A percentile compares a stretch with the other conserved stretches of the same genome.
Evolutionary conservation across 139 green algal genomes (phyloP).

Genomic region (Trebouxia sp.): DNA sequence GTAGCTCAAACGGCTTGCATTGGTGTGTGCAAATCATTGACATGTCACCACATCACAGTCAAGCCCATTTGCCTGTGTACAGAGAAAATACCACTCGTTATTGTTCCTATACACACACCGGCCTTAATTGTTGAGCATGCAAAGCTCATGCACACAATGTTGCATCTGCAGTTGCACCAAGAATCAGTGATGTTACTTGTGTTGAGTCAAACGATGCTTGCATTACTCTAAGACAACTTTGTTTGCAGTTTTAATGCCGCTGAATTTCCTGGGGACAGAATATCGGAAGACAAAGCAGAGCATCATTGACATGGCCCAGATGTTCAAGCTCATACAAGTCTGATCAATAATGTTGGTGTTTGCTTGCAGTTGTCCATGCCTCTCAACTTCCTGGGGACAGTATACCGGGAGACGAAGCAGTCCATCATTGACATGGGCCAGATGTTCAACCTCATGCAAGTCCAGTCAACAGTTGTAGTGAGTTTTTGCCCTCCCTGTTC

Average conservation of each 20-base stretch:
- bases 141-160: too few relatives aligned
- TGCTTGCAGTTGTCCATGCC: constrained; percentile 87
- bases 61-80: too few relatives aligned
- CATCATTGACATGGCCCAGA: constrained; percentile 94
- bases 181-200: too few relatives aligned
- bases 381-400: constrained; percentile 97
- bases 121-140: too few relatives aligned
- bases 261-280: constrained; percentile 98
- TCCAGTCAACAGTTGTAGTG: constrained; percentile 30
- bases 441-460: constrained; percentile 89
- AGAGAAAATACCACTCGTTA: too few relatives aligned
- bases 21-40: neutral
- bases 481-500: neutral
- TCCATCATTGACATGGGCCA: constrained; percentile 94
- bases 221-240: too few relatives aligned
- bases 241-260: constrained; percentile 88
- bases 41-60: too few relatives aligned
- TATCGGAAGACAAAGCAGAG: constrained; percentile 95
- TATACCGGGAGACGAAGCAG: constrained; percentile 97
- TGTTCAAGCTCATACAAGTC: constrained; percentile 87
- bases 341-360: neutral
- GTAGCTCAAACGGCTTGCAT: too few relatives aligned
- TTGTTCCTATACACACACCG: too few relatives aligned
- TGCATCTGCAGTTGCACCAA: too few relatives aligned
- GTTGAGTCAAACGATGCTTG: too few relatives aligned